Conservation (phyloP, 352 stramenopile species). For the Phytophthora melonis region DNA sequence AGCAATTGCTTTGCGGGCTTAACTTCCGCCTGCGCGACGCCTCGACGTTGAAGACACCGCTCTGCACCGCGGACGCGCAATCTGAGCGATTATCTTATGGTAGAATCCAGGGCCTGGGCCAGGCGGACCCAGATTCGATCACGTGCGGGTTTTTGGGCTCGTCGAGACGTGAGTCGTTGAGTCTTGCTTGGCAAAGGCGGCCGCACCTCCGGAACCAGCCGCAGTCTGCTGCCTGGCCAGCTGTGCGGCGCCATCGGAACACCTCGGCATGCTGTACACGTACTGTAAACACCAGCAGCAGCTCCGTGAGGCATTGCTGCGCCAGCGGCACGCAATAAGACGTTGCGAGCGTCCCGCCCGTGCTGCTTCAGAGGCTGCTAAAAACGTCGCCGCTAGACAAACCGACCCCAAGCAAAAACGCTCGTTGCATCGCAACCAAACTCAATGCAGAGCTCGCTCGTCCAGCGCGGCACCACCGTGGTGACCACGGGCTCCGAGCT, state of each 20-base stretch:
- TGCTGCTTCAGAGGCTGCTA: slow-evolving; percentile 29
- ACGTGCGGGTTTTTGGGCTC: not conserved
- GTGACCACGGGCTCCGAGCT: not conserved
- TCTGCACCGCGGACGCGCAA: slow-evolving; percentile 27
- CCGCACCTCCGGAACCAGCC: slow-evolving; percentile 33
- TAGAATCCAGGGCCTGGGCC: slow-evolving; percentile 1
- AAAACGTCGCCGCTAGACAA: slow-evolving; percentile 7
- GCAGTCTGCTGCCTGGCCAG: slow-evolving; percentile 28
- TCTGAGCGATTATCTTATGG: slow-evolving; percentile 24
- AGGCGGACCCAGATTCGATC: slow-evolving; percentile 9
- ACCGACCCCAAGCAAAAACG: not conserved
- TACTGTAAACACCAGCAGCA: not conserved
- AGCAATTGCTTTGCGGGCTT: not conserved
- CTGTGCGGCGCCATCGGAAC: slow-evolving; percentile 15
- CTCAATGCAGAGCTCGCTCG: no score
- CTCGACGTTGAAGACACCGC: not conserved
- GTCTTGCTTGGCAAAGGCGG: slow-evolving; percentile 16
- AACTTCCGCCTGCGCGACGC: not conserved
- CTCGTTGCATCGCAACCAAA: no score
- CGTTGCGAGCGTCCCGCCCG: slow-evolving; percentile 11
- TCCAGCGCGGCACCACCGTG: no score
- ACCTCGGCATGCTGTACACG: not conserved
- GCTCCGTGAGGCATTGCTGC: no score
- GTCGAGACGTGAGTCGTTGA: not conserved
- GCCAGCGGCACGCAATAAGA: not conserved